Base-by-base conservation (phyloP, 768 basidiomycete genomes). In the Trametes punicea region DNA sequence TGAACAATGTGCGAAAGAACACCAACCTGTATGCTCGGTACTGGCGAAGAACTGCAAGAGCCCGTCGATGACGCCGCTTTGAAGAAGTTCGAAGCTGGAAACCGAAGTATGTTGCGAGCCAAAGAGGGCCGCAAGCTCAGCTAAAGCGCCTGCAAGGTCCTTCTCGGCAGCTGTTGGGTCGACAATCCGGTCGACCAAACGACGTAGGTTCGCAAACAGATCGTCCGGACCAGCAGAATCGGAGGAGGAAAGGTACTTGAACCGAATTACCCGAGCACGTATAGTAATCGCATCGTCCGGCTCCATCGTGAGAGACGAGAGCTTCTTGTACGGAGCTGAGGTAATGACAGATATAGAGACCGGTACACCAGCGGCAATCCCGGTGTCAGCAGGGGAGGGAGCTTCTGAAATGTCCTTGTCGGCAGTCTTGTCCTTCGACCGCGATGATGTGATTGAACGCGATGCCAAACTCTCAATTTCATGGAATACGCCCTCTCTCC, bases 401-500 rank as follows among this genome's bases (percentile, higher is more conserved):
- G 72, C 64, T 27, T 71, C 65, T 11, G 74, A 66, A 11, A 64
- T 50, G 20, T 77, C 70, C 55, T 71, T 64, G 26, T 72, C 64
- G 6, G 61, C 61, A 25, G 72, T 70, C 56, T 73, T 73, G 50
- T 75, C 77, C 56, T 74, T 73, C 1, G 79, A 80, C 64, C 80
- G 83, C 13, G 76, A 64, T 0, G 83, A 76, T 4, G 79, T 74
- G 31, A 96, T 74, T 7, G 79, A 67, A 46, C 87, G 81, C 11
- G 78, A 78, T 6, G 93, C 87, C 26, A 95, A 74, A 8, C 75
- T 69, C 62, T 94, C 93, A 33, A 99, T 85, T 69, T 98, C 97
- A 70, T 98, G 90, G 70, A 97, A 86, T 26, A 98, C 97, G 8
- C 97, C 97, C 73, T 99, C 96, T 26, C 95, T 81, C 20, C 91